Percentiles rank a stretch among this genome's conserved stretches.
Conservation (phyloP, 345 rosid genomes). For the Eutrema heterophyllum region DNA sequence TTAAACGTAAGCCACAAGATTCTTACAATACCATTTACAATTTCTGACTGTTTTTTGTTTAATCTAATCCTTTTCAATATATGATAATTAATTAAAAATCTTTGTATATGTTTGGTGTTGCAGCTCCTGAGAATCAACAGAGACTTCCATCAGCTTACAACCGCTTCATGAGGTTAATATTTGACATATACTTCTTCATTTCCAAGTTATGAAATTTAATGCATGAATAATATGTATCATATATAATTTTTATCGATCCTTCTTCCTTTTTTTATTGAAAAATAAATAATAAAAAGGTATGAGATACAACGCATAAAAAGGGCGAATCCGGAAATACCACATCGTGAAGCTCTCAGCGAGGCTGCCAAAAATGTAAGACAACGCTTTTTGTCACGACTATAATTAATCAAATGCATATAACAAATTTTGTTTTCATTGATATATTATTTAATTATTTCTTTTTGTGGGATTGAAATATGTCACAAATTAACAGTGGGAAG, state of each 20-base stretch:
- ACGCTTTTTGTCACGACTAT: neutral
- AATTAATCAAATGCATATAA: neutral
- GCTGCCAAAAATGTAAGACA: slow-evolving; percentile 87
- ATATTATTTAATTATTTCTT: too few species aligned
- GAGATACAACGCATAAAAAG: slow-evolving; percentile 98
- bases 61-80: neutral
- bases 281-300: slow-evolving; percentile 40
- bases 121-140: slow-evolving; percentile 99
- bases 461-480: too few species aligned
- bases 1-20: slow-evolving; percentile 54
- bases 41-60: neutral
- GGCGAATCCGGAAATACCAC: slow-evolving; percentile 93
- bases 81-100: neutral
- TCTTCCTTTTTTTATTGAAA: neutral
- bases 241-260: neutral
- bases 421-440: neutral
- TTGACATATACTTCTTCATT: neutral
- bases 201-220: neutral
- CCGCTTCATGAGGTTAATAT: slow-evolving; percentile 79
- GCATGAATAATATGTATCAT: neutral
- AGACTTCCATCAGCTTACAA: slow-evolving; percentile 98
- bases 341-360: slow-evolving; percentile 92
- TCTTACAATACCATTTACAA: neutral
- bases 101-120: neutral
- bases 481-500: too few species aligned